phyloP scores from a whole-genome alignment of 768 basidiomycete species.

The Termitomyces sp. region DNA sequence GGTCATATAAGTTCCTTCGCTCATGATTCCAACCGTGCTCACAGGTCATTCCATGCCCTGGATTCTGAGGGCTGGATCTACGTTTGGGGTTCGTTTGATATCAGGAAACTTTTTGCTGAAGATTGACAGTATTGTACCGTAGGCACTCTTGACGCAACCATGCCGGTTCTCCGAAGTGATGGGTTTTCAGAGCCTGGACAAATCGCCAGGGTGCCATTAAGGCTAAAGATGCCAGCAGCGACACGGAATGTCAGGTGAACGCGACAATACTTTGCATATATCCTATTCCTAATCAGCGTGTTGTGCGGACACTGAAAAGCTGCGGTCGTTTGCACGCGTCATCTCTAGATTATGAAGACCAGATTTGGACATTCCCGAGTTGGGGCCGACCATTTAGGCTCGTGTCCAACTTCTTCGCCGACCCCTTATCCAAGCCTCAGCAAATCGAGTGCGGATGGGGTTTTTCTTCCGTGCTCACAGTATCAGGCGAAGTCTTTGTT shows the following conservation, averaged over 20 bases:
- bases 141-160: constrained; percentile 59
- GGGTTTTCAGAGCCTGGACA: constrained; percentile 55
- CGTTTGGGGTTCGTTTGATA: constrained; percentile 65
- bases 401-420: constrained; percentile 39
- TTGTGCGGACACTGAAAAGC: constrained; percentile 28
- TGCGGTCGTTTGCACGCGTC: constrained; percentile 75
- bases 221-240: constrained; percentile 49
- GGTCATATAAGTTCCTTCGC: constrained; percentile 17
- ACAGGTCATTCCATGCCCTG: constrained; percentile 83
- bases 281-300: neutral
- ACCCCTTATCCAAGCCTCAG: constrained; percentile 34
- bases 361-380: constrained; percentile 69
- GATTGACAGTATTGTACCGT: constrained; percentile 1
- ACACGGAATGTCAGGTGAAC: constrained; percentile 62
- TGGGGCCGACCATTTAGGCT: constrained; percentile 79
- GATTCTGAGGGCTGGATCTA: constrained; percentile 68
- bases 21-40: neutral
- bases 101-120: neutral
- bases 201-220: constrained; percentile 46
- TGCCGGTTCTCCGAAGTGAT: constrained; percentile 34
- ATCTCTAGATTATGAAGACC: constrained; percentile 50
- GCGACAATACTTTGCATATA: neutral
- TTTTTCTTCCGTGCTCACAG: constrained; percentile 70
- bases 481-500: constrained; percentile 64
- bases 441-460: constrained; percentile 81